Conservation (phyloP, 2,329 filamentous ascomycete genomes). For the Verticillium dahliae region DNA sequence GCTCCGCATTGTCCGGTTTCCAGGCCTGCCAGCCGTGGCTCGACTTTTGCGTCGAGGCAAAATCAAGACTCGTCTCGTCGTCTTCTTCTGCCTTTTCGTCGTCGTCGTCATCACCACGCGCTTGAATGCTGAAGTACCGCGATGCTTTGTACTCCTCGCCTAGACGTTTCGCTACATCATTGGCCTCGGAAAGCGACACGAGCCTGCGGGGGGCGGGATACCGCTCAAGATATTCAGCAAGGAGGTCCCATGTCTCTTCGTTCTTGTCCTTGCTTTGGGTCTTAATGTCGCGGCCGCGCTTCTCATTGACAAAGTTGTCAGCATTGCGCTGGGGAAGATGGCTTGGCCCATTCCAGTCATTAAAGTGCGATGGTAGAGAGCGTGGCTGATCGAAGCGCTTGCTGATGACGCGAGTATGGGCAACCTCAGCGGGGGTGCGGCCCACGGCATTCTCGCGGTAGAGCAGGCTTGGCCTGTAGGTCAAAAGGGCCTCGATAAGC, state of each 20-base stretch:
- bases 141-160: conserved; percentile 39
- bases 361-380: background rate
- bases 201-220: conserved; percentile 36
- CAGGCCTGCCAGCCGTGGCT: background rate
- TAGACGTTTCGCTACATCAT: conserved; percentile 50
- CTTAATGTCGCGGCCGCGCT: background rate
- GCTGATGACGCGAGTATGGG: conserved; percentile 46
- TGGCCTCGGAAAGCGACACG: conserved; percentile 49
- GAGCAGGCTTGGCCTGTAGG: conserved; percentile 51
- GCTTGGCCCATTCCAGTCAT: conserved; percentile 1
- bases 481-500: conserved; percentile 40
- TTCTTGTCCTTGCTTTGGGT: background rate
- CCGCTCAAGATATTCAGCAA: conserved; percentile 17
- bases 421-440: conserved; percentile 63
- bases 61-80: conserved; percentile 18
- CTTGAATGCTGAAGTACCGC: conserved; percentile 28
- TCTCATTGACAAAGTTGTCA: conserved; percentile 8
- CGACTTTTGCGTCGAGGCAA: conserved; percentile 15
- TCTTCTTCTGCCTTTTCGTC: conserved; percentile 17
- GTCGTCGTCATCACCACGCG: conserved; percentile 18
- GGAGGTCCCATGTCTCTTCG: conserved; percentile 13
- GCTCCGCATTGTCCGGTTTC: background rate
- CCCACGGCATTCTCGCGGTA: conserved; percentile 72
- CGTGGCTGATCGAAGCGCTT: conserved; percentile 20
- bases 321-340: conserved; percentile 2